phyloP scores from a whole-genome alignment of 2,329 filamentous ascomycete species.

The Ceratocystis cubensis region DNA sequence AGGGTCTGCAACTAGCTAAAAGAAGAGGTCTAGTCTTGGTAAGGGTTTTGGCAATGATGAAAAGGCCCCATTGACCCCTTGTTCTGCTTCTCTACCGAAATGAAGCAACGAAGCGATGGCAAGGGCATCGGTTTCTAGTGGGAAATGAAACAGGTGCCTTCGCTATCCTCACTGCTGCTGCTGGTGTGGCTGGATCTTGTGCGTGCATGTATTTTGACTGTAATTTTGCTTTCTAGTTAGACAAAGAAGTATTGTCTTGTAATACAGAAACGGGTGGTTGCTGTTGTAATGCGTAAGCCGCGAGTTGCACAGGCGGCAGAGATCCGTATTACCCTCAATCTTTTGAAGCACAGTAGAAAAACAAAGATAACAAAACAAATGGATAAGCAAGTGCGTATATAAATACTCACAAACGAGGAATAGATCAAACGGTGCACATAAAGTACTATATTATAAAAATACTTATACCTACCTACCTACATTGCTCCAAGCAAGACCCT shows the following conservation, averaged over 20 bases:
- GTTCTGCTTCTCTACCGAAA: constrained; percentile 14
- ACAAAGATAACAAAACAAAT: background rate
- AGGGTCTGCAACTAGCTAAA: background rate
- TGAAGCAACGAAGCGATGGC: constrained; percentile 4
- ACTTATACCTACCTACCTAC: background rate
- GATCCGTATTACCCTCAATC: background rate
- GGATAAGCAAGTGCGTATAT: background rate
- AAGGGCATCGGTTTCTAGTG: background rate
- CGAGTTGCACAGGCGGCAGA: background rate
- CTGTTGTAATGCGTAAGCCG: background rate
- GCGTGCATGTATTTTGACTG: background rate
- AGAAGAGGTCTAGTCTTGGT: background rate
- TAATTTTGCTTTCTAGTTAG: background rate
- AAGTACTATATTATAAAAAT: background rate
- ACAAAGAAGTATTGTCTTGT: background rate
- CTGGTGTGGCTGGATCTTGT: background rate
- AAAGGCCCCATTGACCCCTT: constrained; percentile 5
- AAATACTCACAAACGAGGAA: background rate
- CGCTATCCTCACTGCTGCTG: background rate
- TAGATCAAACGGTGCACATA: background rate
- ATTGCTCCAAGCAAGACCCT: background rate
- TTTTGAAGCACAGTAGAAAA: background rate
- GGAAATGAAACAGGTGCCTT: background rate
- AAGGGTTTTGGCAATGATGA: background rate
- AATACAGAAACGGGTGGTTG: background rate